Base-by-base conservation (phyloP, 805 yeast species). In the Saccharomycopsis vini region DNA sequence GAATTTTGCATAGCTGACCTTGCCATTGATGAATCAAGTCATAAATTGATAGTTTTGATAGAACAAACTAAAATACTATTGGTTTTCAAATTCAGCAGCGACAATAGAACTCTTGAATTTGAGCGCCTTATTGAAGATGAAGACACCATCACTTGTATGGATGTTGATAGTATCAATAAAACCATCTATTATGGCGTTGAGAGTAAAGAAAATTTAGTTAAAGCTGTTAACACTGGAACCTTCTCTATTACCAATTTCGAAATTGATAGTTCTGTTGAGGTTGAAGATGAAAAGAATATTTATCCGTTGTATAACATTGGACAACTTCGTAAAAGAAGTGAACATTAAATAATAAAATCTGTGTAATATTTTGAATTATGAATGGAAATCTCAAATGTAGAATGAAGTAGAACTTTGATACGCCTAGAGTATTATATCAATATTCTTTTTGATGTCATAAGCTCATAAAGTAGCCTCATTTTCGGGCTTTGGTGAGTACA, bases 291-390 rank as follows among this genome's bases (percentile, higher is more conserved):
- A 16, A 57, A 59, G 2, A 70, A 68, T 2, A 55, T 69, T 36
- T 63, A 73, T 51, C 81, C 83, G 13, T 67, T 79, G 48, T 77
- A 75, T 56, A 67, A 69, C 31, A 64, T 72, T 29, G 67, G 68
- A 45, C 66, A 72, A 35, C 62, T 79, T 50, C 72, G 83, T 56
- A 79, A 79, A 60, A 69, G 84, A 61, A 73, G 82, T 56, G 84
- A 79, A 52, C 80, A 77, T 57, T 77, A 59, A 58, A 69, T 13
- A 30, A 34, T 21, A 35, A 19, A 32, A 7, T 24, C 10, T 24
- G 12, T 12, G 10, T 24, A 24, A 24, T 24, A 24, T 7, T 24
- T 24, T n/a, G n/a, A n/a, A n/a, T n/a, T n/a, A n/a, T n/a, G n/a
- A n/a, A n/a, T n/a, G n/a, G n/a, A n/a, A n/a, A n/a, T n/a, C n/a